Base-by-base conservation (phyloP, 805 yeast genomes). In the Zygosaccharomyces bisporus region DNA sequence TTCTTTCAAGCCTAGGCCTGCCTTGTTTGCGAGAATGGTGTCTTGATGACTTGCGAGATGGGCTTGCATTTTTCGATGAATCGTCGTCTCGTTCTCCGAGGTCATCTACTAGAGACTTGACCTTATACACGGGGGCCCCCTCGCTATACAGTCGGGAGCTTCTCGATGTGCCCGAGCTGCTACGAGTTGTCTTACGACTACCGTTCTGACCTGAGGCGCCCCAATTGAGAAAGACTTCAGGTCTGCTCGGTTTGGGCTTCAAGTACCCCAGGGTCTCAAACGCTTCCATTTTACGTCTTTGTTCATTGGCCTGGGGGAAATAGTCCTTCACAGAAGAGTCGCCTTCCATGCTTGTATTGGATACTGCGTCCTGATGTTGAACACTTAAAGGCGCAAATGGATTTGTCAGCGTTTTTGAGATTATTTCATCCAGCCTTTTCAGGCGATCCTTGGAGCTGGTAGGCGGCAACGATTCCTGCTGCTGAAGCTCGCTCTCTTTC, bases 221-320 rank as follows among this genome's bases (percentile, higher is more conserved):
- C 31, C 36, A 41, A 12, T 43, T 34, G 27, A 34, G 30, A 24
- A 35, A 37, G 20, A 17, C 7, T 25, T 38, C 35, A 42, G 40
- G 56, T 39, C 50, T 60, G 2, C 54, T 50, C 2, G 61, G 55
- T n/a, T 34, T 44, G 29, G 66, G 64, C 20, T 60, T 47, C 2
- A 61, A 45, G 45, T 63, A 63, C 6, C 66, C 66, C 27, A 59
- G 35, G 17, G 45, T 49, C 42, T 63, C 64, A 35, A 63, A 60
- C 4, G 43, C 35, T 8, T 58, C 55, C 34, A 54, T 52, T 30
- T 60, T 54, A 6, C 48, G 46, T 32, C 54, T 55, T 30, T 53
- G 52, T 38, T 58, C 57, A 14, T 56, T 48, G 5, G 58, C 48
- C 10, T 54, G 43, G 6, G 68, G 68, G 47, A 58, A 56, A 41